Conservation (phyloP, 139 green algal species). For the Closterium sp. region DNA sequence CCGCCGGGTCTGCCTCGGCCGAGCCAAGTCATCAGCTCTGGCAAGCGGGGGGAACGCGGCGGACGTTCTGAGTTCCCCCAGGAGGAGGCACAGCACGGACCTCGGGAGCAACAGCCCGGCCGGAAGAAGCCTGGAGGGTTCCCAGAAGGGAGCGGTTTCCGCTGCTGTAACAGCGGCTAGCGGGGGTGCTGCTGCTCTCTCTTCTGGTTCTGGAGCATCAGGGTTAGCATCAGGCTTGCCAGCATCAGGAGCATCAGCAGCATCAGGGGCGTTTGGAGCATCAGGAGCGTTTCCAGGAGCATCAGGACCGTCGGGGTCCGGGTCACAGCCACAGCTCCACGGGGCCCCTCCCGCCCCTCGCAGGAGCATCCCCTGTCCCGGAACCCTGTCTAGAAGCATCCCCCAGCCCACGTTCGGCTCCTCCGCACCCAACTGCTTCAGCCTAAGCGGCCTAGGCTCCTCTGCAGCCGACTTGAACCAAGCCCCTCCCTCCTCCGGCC, state of each 20-base stretch:
- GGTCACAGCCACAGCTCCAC: neutral
- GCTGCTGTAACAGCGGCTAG: neutral
- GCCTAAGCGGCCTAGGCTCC: neutral
- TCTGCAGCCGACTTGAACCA: neutral
- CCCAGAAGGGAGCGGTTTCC: neutral
- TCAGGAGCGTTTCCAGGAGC: no score
- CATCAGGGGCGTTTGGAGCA: no score
- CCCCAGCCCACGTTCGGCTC: neutral
- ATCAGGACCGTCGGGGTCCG: no score
- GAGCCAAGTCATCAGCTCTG: neutral
- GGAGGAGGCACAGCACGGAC: neutral
- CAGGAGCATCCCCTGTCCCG: neutral
- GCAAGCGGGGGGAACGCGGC: neutral
- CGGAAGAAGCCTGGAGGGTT: neutral
- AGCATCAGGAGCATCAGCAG: no score
- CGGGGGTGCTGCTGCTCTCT: neutral
- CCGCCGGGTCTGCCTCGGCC: neutral
- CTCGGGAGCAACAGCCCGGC: neutral
- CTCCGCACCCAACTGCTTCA: neutral
- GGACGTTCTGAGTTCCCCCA: neutral
- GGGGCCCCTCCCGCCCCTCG: neutral
- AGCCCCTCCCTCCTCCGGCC: neutral
- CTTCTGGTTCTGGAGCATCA: neutral
- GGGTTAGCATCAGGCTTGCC: no score
- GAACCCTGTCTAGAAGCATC: neutral